A percentile compares a stretch with the other conserved stretches of the same genome.
Conservation (phyloP, 140 eudicot species). For the Stevia rebaudiana region DNA sequence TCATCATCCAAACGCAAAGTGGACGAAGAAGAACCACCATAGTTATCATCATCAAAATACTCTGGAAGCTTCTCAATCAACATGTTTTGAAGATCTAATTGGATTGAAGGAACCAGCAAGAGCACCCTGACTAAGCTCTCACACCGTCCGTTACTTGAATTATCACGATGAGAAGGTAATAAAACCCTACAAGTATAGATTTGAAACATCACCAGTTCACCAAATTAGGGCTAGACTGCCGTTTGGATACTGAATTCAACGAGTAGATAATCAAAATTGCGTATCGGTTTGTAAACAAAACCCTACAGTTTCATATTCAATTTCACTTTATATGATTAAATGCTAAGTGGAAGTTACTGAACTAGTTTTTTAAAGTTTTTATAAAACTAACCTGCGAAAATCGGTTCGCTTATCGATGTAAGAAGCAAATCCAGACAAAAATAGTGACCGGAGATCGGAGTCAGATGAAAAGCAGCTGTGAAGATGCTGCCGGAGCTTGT, state of each 20-base stretch:
- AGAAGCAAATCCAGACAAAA: constrained; percentile 49
- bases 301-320: constrained; percentile 5
- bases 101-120: constrained; percentile 58
- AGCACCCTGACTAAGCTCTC: constrained; percentile 66
- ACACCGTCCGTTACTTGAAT: constrained; percentile 30
- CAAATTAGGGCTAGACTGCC: background rate
- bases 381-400: constrained; percentile 45
- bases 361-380: background rate
- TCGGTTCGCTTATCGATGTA: constrained; percentile 38
- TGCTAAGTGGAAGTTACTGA: background rate
- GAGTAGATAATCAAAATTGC: background rate
- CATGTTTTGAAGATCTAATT: constrained; percentile 49
- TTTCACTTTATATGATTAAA: background rate
- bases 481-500: constrained; percentile 47
- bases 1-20: constrained; percentile 54
- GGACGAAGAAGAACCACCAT: constrained; percentile 25
- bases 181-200: constrained; percentile 45
- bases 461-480: constrained; percentile 36
- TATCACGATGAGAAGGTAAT: constrained; percentile 45
- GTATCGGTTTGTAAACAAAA: background rate
- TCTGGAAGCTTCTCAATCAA: constrained; percentile 83
- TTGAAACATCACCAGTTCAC: background rate
- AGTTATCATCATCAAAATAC: constrained; percentile 47
- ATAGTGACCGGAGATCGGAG: constrained; percentile 34
- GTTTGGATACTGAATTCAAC: constrained; percentile 6